These are phyloP conservation scores for Penicillium manginii DNA, from an alignment of 495 filamentous ascomycete species.

Conservation along the genomic window DNA sequence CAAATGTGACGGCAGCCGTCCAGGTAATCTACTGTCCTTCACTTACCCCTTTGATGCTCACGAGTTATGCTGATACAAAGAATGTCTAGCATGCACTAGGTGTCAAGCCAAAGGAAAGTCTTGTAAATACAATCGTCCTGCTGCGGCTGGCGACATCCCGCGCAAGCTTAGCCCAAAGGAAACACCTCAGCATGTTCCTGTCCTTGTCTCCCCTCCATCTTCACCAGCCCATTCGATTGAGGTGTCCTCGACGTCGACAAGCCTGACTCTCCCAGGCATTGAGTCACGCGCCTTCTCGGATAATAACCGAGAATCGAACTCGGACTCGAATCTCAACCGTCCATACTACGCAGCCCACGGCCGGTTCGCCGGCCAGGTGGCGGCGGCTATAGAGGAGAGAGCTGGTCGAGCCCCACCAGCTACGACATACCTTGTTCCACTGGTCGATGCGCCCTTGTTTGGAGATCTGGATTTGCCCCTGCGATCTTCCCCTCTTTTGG, in stretches of 20 bases:
- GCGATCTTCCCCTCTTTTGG: not conserved
- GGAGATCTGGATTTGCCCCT: slow-evolving; percentile 17
- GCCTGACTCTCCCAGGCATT: not conserved
- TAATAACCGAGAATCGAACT: slow-evolving; percentile 1
- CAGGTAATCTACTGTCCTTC: slow-evolving; percentile 19
- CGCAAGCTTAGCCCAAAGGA: not conserved
- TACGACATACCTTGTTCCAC: slow-evolving; percentile 18
- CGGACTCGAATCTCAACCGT: slow-evolving; percentile 8
- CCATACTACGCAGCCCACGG: slow-evolving; percentile 24
- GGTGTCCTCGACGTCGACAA: slow-evolving; percentile 2
- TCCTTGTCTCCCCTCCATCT: slow-evolving; percentile 11
- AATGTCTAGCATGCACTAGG: slow-evolving; percentile 15
- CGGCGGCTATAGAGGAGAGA: slow-evolving; percentile 24
- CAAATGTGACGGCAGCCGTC: slow-evolving; percentile 34
- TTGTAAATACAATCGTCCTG: slow-evolving; percentile 12
- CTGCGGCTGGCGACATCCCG: not conserved
- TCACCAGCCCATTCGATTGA: slow-evolving; percentile 7
- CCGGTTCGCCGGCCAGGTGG: slow-evolving; percentile 22
- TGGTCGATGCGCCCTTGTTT: slow-evolving; percentile 33
- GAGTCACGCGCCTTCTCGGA: not conserved
- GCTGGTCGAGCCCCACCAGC: slow-evolving; percentile 11
- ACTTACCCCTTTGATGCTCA: not conserved
- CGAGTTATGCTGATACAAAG: slow-evolving; percentile 1
- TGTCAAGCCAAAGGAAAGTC: slow-evolving; percentile 15
- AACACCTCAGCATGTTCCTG: slow-evolving; percentile 5